Evolutionary conservation across 164 flowering plant genomes (phyloP), one percentile per base, ranked within the genome.

Genomic region (Cinnamomum chago): DNA sequence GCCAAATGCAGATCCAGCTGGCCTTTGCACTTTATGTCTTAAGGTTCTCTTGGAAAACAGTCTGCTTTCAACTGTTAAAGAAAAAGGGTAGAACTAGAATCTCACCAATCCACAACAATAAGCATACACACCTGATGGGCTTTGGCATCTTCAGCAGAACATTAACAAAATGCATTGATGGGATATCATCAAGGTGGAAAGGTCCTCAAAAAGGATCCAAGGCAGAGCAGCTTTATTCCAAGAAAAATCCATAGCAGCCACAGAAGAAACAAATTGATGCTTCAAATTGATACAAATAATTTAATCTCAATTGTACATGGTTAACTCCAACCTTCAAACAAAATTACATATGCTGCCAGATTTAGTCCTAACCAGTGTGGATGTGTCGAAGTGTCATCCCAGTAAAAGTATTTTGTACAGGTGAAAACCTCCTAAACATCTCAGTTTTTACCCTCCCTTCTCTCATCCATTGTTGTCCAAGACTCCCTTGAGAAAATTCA

Each of bases 401-500:
- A 50, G 40, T 52, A 28, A 65, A 50, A 50, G 5, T 24, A 27
- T 47, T 65, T 62, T 47, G 12, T 47, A 20, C 28, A 35, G 23
- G 23, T 15, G 20, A 67, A 14, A 67, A 27, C 69, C 47, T 14
- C 40, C 15, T 23, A 50, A 47, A 50, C 17, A 23, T 5, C 58
- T 12, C 50, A 70, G 13, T 24, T 23, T 35, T 50, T 25, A 12
- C 58, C 30, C 23, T 35, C 28, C 28, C 52, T 30, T 40, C 14
- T 50, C 40, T 82, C 78, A 83, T 58, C 12, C 75, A 69, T 73
- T 72, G 65, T 86, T 70, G 30, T 91, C 93, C 79, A 94, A 76
- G 5, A 82, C 92, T 51, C 94, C 94, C 79, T 91, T 86, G 65
- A 94, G 88, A 73, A 90, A 78, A 82, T 88, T 88, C 77, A 94